A percentile compares a stretch with the other conserved stretches of the same genome.
Evolutionary conservation across 2,329 filamentous ascomycete species (phyloP).

Genomic region (Aspergillus terreus): DNA sequence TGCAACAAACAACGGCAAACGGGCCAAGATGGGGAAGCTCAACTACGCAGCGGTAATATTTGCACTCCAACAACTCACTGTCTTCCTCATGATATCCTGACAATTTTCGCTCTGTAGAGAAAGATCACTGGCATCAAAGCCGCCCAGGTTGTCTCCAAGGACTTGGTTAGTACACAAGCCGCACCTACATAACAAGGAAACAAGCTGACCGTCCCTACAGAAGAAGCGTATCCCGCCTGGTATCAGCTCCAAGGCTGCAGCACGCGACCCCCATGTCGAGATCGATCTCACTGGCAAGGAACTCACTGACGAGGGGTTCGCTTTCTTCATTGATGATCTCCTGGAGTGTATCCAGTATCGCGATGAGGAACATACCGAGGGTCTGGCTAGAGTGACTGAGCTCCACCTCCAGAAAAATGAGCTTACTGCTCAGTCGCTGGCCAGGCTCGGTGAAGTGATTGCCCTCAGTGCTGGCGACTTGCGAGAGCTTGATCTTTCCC

Average conservation of each 20-base stretch:
- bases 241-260: conserved; percentile 22
- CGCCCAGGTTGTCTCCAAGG: conserved; percentile 43
- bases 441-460: conserved; percentile 40
- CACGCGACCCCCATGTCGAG: conserved; percentile 38
- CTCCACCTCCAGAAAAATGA: conserved; percentile 44
- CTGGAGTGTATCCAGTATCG: conserved; percentile 35
- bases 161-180: conserved; percentile 30
- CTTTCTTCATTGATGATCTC: conserved; percentile 41
- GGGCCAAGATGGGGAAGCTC: conserved; percentile 34
- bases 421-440: conserved; percentile 41
- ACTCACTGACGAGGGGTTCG: conserved; percentile 46
- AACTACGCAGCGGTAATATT: conserved; percentile 38
- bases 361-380: conserved; percentile 25
- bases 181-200: background rate
- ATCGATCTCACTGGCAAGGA: conserved; percentile 45
- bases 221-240: conserved; percentile 33
- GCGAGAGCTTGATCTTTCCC: conserved; percentile 45
- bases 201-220: conserved; percentile 16
- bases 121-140: conserved; percentile 45
- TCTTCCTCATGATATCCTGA: background rate
- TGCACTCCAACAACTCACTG: background rate
- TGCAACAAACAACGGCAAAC: background rate
- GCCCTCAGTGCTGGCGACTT: conserved; percentile 41
- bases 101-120: conserved; percentile 28
- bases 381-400: conserved; percentile 41